Evolutionary conservation across 805 yeast genomes (phyloP), one percentile per base, ranked within the genome.

Genomic region (Hanseniaspora taiwanica): DNA sequence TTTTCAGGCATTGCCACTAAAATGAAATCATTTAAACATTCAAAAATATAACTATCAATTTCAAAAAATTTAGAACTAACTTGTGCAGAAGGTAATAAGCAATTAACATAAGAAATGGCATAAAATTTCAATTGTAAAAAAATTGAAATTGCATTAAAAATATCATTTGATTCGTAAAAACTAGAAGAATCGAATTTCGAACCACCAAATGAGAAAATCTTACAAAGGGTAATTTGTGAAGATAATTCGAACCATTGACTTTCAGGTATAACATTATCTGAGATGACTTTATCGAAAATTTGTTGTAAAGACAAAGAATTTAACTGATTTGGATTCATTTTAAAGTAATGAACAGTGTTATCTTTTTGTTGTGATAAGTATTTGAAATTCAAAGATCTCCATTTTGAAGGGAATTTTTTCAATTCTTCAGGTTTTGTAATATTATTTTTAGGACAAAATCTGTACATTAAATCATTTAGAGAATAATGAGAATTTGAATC

Each of bases 11-110:
- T 37, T 7, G 60, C 57, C 1, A 86, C 78, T 35, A 77, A 74
- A n/a, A 83, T 66, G 40, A 86, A 63, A 36, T 78, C 91, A 27
- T 81, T 78, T 45, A 85, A 58, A 45, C 77, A 75, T 40, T 74
- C 73, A 52, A 85, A 66, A 13, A 82, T 62, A 45, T 77, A 73
- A 6, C 93, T 79, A 51, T 83, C 87, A 2, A 76, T 64, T 44
- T 80, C 86, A 49, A 82, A 76, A 10, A 86, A 63, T 40, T 74
- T 67, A 10, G 84, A 69, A 6, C 80, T 74, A 18, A 81, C 71
- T 40, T 66, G 73, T 35, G 73, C 72, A 37, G 77, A 76, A 6
- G 68, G 62, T 45, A 70, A 71, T 41, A 74, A 66, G 35, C 78
- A 69, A 16, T 78, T 69, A 2, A 76, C 65, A 46, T 78, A 74